Base-by-base conservation (phyloP, 2,329 filamentous ascomycete genomes). In the Nemania bipapillata region DNA sequence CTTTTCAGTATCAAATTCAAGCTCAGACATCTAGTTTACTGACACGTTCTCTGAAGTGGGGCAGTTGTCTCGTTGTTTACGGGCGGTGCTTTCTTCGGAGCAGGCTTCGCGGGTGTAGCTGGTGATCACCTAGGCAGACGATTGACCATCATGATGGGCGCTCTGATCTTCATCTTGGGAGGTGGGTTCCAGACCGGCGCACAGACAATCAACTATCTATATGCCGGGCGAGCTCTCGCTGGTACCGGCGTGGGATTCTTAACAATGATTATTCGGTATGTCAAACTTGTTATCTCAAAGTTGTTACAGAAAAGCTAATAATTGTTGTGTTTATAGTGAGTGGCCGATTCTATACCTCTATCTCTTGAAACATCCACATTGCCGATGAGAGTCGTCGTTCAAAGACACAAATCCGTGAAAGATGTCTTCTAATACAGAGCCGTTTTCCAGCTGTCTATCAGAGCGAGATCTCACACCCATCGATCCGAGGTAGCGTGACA, bases 21-120 rank as follows among this genome's bases (percentile, higher is more conserved):
- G 50, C 15, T 37, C 5, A 47, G 17, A 15, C 4, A 40, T 40
- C 17, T 28, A 9, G 50, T 28, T 17, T 54, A 24, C 53, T 69
- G 12, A 69, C 53, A 32, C 3, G 12, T 12, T 11, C n/a, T 55
- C 58, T 26, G 22, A 57, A 90, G 85, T 42, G 91, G 91, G 61
- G 87, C 91, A 3, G 90, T 93, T 0, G 92, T 94, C 0, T 92
- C 91, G 1, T 85, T 94, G 67, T 94, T 95, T 78, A 95, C 92
- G 0, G 90, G 92, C 47, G 81, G 81, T 17, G 89, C 89, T 7
- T 91, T 91, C 80, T 86, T 89, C 72, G 89, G 89, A 20, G 86
- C 89, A 32, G 81, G 79, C 50, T 80, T 87, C 56, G 90, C 86
- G 53, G 90, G 90, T 63, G 83, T 84, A 1, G 76, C 80, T 53